Conservation (phyloP, 1,139 yeast genomes). For the Blastobotrys capitulatus region DNA sequence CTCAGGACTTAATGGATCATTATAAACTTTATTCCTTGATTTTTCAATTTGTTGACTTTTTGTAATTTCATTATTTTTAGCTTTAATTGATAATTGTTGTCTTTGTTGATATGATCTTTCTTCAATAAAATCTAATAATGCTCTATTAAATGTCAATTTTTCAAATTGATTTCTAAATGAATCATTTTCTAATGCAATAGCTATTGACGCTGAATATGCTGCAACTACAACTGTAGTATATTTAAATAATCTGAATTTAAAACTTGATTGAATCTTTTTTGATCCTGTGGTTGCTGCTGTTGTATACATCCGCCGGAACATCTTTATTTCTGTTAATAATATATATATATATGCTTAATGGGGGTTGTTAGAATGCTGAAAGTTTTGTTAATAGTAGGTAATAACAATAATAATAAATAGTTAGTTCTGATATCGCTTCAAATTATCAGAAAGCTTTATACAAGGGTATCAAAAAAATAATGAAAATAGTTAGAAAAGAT, state of each 20-base stretch:
- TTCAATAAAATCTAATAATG: slow-evolving; percentile 25
- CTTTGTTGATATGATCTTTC: slow-evolving; percentile 23
- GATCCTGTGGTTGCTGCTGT: not conserved
- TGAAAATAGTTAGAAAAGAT: too few species aligned
- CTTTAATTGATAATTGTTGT: slow-evolving; percentile 18
- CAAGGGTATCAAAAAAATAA: too few species aligned
- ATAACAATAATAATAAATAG: too few species aligned
- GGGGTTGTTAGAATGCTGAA: not conserved
- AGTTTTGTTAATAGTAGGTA: not conserved
- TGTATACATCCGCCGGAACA: not conserved
- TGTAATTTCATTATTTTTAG: slow-evolving; percentile 8
- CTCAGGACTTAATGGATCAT: slow-evolving; percentile 27
- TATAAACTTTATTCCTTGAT: slow-evolving; percentile 11
- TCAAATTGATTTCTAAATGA: slow-evolving; percentile 18
- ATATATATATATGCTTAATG: too few species aligned
- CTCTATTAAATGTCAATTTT: slow-evolving; percentile 23
- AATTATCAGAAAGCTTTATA: too few species aligned
- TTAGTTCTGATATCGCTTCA: too few species aligned
- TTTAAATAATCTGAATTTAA: not conserved
- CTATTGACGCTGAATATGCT: slow-evolving; percentile 3
- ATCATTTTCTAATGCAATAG: slow-evolving; percentile 12
- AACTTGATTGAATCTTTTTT: not conserved
- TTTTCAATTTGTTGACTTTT: slow-evolving; percentile 8
- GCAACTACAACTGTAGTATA: not conserved
- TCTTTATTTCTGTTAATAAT: not conserved